Conservation (phyloP, 495 filamentous ascomycete species). For the Annulohypoxylon moriforme region DNA sequence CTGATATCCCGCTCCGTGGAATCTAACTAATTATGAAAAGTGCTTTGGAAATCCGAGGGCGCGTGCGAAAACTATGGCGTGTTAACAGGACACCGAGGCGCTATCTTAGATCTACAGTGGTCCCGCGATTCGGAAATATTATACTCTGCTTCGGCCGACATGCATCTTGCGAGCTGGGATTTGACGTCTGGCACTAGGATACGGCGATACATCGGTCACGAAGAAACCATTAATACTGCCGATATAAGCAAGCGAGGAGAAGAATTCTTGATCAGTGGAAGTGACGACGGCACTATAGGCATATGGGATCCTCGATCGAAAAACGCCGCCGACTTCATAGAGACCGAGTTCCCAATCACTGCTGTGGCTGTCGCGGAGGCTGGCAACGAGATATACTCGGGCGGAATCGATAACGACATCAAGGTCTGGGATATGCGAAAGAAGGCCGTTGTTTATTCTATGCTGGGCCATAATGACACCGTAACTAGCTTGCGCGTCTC, state of each 20-base stretch:
- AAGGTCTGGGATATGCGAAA: constrained; percentile 97
- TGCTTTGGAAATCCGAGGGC: constrained; percentile 93
- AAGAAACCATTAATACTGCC: constrained; percentile 91
- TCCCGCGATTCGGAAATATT: constrained; percentile 90
- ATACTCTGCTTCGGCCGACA: constrained; percentile 94
- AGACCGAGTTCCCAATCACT: constrained; percentile 93
- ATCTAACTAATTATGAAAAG: constrained; percentile 53
- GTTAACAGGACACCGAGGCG: constrained; percentile 87
- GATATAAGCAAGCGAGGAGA: constrained; percentile 89
- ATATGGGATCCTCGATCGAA: constrained; percentile 98
- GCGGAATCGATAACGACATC: constrained; percentile 96
- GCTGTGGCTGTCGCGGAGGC: constrained; percentile 90
- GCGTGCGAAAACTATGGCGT: constrained; percentile 93
- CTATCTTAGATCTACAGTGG: constrained; percentile 94
- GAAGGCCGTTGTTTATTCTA: constrained; percentile 83
- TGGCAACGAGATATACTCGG: constrained; percentile 94
- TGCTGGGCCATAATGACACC: constrained; percentile 91
- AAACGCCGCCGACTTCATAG: constrained; percentile 83
- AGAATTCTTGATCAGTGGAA: constrained; percentile 86
- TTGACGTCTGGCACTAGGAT: constrained; percentile 86
- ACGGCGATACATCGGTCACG: constrained; percentile 90
- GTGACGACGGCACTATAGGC: constrained; percentile 92
- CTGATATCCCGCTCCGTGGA: neutral
- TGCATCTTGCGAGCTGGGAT: constrained; percentile 94
- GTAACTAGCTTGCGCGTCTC: constrained; percentile 90